Base-by-base conservation (phyloP, 352 stramenopile genomes). In the Pythium phragmiticola region DNA sequence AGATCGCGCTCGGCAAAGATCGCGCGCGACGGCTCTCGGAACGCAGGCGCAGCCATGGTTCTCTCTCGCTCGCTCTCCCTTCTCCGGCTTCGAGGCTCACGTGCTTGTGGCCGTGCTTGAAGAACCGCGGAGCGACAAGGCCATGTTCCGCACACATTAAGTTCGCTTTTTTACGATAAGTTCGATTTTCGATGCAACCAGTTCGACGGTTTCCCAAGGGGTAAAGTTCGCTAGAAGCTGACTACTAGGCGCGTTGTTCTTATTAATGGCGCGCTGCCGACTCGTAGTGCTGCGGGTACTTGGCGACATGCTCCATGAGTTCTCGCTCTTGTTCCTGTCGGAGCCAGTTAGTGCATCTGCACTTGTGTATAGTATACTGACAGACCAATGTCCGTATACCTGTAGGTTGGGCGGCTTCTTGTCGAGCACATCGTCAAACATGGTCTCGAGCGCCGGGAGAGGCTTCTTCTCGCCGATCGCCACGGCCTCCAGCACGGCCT, bases 351-450 rank as follows among this genome's bases (percentile, higher is more conserved):
- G 26, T 30, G 26, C 26, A 30, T 30, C 4, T 30, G 26, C 26
- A 30, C 26, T 5, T 30, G 26, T 30, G 26, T 30, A 30, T 30
- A 30, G 26, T 30, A 30, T 30, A 30, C 26, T 30, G 26, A 30
- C 2, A 30, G 26, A 30, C 26, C 26, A 5, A 2, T 57, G 50
- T 12, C 7, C 7, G 46, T 43, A 36, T 80, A 95, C 84, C 53
- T 94, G 57, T 14, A 99, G 75, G 68, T 99, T 89, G 9, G 71
- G 80, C 30, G 95, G 93, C 69, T 98, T 98, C 52, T 97, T 82
- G 53, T 97, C 72, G 69, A 99, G 99, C 4, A 99, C 97, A 72
- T 99, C 98, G 36, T 97, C 85, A 67, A 99, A 99, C 69, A 99
- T 89, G 26, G 90, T 93, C 26, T 90, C 70, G 1, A 99, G 53